Conservation (phyloP, 1,284 basidiomycete genomes). For the Singerocomus inundabilis region DNA sequence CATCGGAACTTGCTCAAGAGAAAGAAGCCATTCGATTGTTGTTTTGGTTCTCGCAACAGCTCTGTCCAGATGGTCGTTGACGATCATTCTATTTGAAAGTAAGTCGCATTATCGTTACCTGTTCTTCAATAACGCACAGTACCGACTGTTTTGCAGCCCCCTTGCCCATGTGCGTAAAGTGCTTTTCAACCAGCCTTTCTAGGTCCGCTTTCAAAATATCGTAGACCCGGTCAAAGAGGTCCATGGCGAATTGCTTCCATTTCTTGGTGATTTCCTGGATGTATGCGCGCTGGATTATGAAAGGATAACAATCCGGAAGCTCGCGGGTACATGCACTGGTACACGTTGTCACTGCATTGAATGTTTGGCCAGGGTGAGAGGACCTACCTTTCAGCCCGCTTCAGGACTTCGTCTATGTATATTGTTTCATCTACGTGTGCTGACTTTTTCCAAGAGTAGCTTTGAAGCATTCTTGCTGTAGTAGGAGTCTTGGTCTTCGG, state of each 20-base stretch:
- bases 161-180: slow-evolving; percentile 38
- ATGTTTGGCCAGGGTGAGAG: not conserved
- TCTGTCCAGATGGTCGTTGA: not conserved
- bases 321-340: slow-evolving; percentile 61
- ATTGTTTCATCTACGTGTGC: slow-evolving; percentile 30
- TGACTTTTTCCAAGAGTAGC: not conserved
- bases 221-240: slow-evolving; percentile 46
- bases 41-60: not conserved
- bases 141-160: not conserved
- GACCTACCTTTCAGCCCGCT: slow-evolving; percentile 42
- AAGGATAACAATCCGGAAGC: slow-evolving; percentile 61
- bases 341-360: not conserved
- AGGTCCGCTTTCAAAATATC: slow-evolving; percentile 39
- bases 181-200: slow-evolving; percentile 38
- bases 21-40: not conserved
- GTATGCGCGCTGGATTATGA: slow-evolving; percentile 51
- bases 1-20: not conserved
- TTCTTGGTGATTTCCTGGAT: slow-evolving; percentile 43
- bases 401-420: slow-evolving; percentile 55
- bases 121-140: not conserved
- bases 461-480: too few relatives aligned
- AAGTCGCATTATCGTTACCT: not conserved
- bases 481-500: too few relatives aligned
- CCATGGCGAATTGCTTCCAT: slow-evolving; percentile 48
- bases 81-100: not conserved